Conservation (phyloP, 306 rosid species). For the Neltuma alba region DNA sequence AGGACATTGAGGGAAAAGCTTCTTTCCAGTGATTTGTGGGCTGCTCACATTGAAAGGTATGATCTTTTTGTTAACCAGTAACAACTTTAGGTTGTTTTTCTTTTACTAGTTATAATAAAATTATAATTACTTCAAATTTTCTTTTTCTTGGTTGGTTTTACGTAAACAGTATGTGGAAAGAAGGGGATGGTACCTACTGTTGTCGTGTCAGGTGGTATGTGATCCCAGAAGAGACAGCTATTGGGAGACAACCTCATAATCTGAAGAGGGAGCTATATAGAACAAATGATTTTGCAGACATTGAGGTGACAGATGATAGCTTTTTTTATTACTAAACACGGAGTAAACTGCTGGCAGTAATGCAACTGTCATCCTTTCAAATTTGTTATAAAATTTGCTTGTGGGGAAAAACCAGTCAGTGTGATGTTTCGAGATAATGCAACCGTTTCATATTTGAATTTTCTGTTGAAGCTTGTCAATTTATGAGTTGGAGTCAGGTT, state of each 20-base stretch:
- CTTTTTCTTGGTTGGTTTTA: constrained; percentile 26
- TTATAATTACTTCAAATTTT: not conserved
- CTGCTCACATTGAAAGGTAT: constrained; percentile 69
- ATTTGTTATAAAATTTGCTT: too few relatives aligned
- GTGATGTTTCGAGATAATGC: too few relatives aligned
- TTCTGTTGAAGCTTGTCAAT: not conserved
- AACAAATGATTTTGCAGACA: constrained; percentile 78
- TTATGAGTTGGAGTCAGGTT: not conserved
- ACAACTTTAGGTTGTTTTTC: not conserved
- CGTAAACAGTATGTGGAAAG: constrained; percentile 77
- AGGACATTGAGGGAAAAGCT: constrained; percentile 88
- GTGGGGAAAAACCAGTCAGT: too few relatives aligned
- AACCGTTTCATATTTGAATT: not conserved
- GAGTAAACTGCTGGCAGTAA: constrained; percentile 2
- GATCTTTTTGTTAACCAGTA: not conserved
- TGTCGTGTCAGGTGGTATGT: constrained; percentile 80
- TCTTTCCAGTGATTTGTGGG: constrained; percentile 85
- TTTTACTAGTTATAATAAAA: not conserved
- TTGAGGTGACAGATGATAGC: constrained; percentile 61
- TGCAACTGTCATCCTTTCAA: constrained; percentile 10
- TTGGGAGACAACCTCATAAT: constrained; percentile 90
- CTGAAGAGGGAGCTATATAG: constrained; percentile 85
- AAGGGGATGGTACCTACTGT: constrained; percentile 69
- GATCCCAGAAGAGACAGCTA: constrained; percentile 89
- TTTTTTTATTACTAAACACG: constrained; percentile 25